Conservation (phyloP, 805 yeast genomes). For the Myxozyma sirexii region DNA sequence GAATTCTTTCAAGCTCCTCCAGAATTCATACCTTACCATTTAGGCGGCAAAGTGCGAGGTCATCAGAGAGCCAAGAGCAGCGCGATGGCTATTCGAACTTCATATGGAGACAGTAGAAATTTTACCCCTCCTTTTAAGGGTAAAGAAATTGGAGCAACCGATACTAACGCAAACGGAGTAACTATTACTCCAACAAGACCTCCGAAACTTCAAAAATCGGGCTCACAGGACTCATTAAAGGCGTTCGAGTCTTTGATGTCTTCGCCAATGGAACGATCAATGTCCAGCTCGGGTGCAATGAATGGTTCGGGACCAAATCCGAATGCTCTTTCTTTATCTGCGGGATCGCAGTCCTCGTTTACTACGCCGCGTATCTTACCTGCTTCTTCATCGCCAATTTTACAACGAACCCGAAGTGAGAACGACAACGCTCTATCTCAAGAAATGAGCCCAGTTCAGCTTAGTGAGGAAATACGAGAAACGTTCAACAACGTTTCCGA, state of each 20-base stretch:
- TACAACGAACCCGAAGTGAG: slow-evolving; percentile 4
- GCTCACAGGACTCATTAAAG: slow-evolving; percentile 19
- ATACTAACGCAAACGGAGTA: not conserved
- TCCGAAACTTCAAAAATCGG: not conserved
- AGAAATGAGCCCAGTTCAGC: slow-evolving; percentile 6
- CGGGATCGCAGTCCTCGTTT: slow-evolving; percentile 7
- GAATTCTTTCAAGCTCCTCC: not conserved
- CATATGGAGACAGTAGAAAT: not conserved
- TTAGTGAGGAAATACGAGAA: slow-evolving; percentile 18
- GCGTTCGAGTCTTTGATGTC: slow-evolving; percentile 21
- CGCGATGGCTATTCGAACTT: slow-evolving; percentile 2
- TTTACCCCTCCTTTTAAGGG: not conserved
- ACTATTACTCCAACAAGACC: not conserved
- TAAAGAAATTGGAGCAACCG: not conserved
- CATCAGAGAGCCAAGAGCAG: slow-evolving; percentile 4
- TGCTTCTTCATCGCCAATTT: not conserved
- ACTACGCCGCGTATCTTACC: slow-evolving; percentile 10
- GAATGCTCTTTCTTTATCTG: not conserved
- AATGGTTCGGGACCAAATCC: not conserved
- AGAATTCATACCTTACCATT: not conserved
- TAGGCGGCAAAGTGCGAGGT: not conserved
- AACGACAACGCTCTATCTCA: not conserved
- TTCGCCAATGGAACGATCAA: not conserved
- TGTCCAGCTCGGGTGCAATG: not conserved
- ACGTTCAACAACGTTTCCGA: not conserved